Evolutionary conservation across 305 asterid species (phyloP).

Genomic region (Fraxinus paxiana): DNA sequence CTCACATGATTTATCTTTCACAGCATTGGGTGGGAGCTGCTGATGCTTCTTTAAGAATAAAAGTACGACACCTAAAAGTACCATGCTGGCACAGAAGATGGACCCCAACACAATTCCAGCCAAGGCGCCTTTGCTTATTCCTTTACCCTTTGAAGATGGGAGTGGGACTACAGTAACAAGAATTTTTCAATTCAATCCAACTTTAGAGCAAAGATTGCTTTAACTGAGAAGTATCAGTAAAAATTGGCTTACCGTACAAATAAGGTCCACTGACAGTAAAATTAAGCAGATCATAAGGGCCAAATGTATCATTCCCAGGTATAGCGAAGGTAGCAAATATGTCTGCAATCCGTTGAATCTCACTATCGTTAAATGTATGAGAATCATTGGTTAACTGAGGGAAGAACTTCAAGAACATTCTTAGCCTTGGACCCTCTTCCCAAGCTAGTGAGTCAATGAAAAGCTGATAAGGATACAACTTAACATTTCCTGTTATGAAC

Average conservation of each 20-base stretch:
- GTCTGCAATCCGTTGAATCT: conserved; percentile 28
- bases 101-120: conserved; percentile 38
- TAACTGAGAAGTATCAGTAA: neutral
- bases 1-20: conserved; percentile 34
- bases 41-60: conserved; percentile 18
- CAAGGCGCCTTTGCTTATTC: conserved; percentile 42
- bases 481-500: conserved; percentile 24
- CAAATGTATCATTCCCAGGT: conserved; percentile 35
- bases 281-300: conserved; percentile 50
- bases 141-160: conserved; percentile 31
- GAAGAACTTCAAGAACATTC: conserved; percentile 38
- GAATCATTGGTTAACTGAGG: conserved; percentile 32
- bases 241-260: conserved; percentile 17
- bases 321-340: conserved; percentile 37
- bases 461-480: conserved; percentile 28
- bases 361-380: conserved; percentile 17
- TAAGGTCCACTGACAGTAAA: conserved; percentile 41
- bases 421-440: conserved; percentile 51
- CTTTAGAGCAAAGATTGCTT: conserved; percentile 4
- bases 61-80: conserved; percentile 22
- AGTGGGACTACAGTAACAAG: conserved; percentile 25
- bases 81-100: conserved; percentile 21
- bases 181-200: conserved; percentile 1
- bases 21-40: conserved; percentile 12
- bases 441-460: conserved; percentile 36